Conservation (phyloP, 805 yeast genomes). For the Candida germanica region DNA sequence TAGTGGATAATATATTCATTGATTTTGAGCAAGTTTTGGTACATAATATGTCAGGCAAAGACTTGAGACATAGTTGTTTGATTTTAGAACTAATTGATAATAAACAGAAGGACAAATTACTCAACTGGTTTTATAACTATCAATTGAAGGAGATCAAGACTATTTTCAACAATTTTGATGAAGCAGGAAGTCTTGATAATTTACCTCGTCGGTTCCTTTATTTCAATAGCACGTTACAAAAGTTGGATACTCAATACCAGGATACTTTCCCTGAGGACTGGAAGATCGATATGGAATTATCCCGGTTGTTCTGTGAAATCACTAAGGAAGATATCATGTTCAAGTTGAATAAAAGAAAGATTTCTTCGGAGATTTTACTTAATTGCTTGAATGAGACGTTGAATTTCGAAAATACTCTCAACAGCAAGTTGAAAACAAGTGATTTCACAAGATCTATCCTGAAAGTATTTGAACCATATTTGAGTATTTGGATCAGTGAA, state of each 20-base stretch:
- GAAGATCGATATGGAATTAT: conserved; percentile 63
- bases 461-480: conserved; percentile 77
- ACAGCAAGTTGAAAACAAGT: conserved; percentile 54
- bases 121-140: conserved; percentile 68
- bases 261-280: conserved; percentile 66
- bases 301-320: conserved; percentile 59
- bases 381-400: conserved; percentile 70
- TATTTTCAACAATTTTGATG: conserved; percentile 78
- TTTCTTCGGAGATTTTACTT: conserved; percentile 64
- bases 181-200: conserved; percentile 93
- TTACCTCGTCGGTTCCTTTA: conserved; percentile 76
- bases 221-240: conserved; percentile 66
- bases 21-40: conserved; percentile 59
- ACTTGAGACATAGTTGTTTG: conserved; percentile 62
- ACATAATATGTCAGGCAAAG: conserved; percentile 20
- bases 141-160: conserved; percentile 70
- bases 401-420: conserved; percentile 77
- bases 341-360: conserved; percentile 28
- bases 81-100: conserved; percentile 65
- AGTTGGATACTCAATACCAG: conserved; percentile 51
- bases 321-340: conserved; percentile 62
- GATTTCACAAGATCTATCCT: conserved; percentile 49
- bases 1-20: conserved; percentile 66
- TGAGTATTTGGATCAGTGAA: conserved; percentile 80
- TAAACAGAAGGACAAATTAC: conserved; percentile 54